phyloP scores from a whole-genome alignment of 495 filamentous ascomycete genomes.

The Trichoderma erinaceum region DNA sequence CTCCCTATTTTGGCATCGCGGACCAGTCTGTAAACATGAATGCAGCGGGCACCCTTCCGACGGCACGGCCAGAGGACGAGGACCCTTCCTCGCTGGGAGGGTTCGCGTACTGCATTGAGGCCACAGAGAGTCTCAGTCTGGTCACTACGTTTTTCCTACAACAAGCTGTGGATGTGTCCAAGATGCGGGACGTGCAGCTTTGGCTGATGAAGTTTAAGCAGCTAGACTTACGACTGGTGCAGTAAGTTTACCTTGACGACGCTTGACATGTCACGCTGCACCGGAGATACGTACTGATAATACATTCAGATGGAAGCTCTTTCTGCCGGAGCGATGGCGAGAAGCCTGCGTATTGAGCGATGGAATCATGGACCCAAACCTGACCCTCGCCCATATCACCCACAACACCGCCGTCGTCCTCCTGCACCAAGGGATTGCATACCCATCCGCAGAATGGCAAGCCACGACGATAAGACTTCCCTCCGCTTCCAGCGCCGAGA shows the following conservation, averaged over 20 bases:
- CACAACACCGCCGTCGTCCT: constrained; percentile 44
- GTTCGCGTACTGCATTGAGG: constrained; percentile 41
- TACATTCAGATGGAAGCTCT: constrained; percentile 31
- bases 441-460: constrained; percentile 34
- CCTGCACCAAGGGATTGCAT: constrained; percentile 41
- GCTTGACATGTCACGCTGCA: too few relatives aligned
- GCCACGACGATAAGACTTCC: constrained; percentile 29
- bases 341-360: constrained; percentile 27
- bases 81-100: constrained; percentile 24
- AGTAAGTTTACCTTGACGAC: background rate
- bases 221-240: constrained; percentile 37
- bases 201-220: constrained; percentile 44
- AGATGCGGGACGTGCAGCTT: constrained; percentile 28
- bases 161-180: constrained; percentile 29
- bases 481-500: constrained; percentile 35
- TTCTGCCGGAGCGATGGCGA: constrained; percentile 35
- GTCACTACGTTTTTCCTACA: constrained; percentile 38
- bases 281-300: background rate
- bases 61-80: background rate
- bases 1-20: constrained; percentile 40
- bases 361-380: constrained; percentile 40
- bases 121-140: constrained; percentile 35
- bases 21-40: constrained; percentile 31
- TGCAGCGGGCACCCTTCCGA: constrained; percentile 2
- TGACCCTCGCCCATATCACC: constrained; percentile 40